Evolutionary conservation across 495 filamentous ascomycete genomes (phyloP).

Genomic region (Podospora didyma): DNA sequence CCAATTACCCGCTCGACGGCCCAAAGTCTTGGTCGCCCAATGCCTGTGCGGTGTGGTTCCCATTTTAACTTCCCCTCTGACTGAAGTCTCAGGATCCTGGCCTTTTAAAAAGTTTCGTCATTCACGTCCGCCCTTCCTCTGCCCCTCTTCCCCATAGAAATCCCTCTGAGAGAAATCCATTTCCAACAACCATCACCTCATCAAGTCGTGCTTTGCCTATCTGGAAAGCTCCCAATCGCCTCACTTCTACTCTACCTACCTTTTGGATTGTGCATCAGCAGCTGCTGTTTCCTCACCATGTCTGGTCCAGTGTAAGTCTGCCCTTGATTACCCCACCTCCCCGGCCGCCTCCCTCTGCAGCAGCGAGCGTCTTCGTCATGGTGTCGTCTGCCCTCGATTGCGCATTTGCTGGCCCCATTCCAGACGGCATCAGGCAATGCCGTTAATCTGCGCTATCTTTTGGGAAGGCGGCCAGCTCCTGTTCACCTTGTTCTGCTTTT

Average conservation of each 20-base stretch:
- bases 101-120: conserved; percentile 33
- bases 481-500: conserved; percentile 10
- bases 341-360: conserved; percentile 16
- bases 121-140: conserved; percentile 15
- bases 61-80: conserved; percentile 22
- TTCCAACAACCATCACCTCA: conserved; percentile 9
- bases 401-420: conserved; percentile 1
- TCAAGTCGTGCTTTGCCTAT: conserved; percentile 3
- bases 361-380: not conserved
- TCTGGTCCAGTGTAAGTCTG: conserved; percentile 53
- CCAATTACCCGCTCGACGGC: conserved; percentile 20
- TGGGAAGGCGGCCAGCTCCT: not conserved
- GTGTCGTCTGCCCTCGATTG: conserved; percentile 5
- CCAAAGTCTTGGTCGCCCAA: not conserved
- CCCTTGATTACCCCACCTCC: conserved; percentile 23
- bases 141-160: conserved; percentile 21
- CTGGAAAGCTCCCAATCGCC: conserved; percentile 11
- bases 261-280: conserved; percentile 5
- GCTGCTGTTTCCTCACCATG: conserved; percentile 32
- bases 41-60: not conserved
- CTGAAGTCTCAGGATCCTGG: conserved; percentile 12
- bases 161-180: conserved; percentile 21
- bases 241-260: not conserved
- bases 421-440: not conserved
- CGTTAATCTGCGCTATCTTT: not conserved